Conservation (phyloP, 2,329 filamentous ascomycete species). For the Trichoderma cornu-damae region DNA sequence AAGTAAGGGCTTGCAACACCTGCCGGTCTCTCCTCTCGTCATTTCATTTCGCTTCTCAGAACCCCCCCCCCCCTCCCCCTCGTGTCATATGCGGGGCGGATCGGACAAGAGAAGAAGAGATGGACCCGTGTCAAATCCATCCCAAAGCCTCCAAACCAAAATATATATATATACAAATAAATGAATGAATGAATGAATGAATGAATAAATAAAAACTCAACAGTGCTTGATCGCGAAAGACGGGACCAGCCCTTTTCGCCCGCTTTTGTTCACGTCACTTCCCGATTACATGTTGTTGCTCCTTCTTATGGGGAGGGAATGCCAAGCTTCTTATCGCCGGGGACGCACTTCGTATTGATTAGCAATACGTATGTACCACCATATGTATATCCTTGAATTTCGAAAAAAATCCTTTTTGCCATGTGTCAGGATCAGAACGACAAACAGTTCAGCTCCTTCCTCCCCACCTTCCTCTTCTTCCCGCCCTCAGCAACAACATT, state of each 20-base stretch:
- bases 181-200: too few relatives aligned
- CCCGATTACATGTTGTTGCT: background rate
- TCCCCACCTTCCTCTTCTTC: too few relatives aligned
- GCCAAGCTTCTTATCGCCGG: background rate
- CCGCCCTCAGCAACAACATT: too few relatives aligned
- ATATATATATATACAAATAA: background rate
- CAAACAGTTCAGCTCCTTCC: too few relatives aligned
- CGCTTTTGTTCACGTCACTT: background rate
- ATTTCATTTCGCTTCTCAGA: background rate
- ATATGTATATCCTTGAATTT: background rate
- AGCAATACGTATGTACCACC: too few relatives aligned
- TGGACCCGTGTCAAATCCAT: constrained; percentile 9
- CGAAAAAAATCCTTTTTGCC: background rate
- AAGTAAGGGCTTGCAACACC: too few relatives aligned
- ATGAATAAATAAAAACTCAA: too few relatives aligned
- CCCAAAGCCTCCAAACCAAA: background rate
- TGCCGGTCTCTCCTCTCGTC: background rate
- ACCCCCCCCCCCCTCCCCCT: too few relatives aligned
- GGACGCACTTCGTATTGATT: background rate
- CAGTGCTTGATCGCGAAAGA: background rate
- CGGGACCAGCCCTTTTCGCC: too few relatives aligned
- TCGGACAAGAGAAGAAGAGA: constrained; percentile 1
- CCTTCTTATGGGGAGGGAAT: background rate
- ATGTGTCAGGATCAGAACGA: too few relatives aligned
- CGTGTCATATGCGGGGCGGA: background rate